Evolutionary conservation across 2,329 filamentous ascomycete genomes (phyloP).

Genomic region (Tolypocladium paradoxum): DNA sequence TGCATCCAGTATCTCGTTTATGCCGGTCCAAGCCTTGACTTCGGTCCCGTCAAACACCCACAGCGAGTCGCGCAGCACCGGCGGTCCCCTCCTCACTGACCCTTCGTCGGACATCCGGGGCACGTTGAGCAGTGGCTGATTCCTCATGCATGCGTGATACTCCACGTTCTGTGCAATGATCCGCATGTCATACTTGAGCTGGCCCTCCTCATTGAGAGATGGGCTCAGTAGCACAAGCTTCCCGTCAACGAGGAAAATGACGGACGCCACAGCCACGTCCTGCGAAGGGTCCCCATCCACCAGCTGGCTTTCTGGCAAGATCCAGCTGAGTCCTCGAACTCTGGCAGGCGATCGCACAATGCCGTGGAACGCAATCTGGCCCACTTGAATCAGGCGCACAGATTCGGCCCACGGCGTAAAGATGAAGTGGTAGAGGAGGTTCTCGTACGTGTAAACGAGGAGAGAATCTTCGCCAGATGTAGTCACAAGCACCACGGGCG

Average conservation of each 20-base stretch:
- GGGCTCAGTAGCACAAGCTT: conserved; percentile 90
- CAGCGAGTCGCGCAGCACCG: conserved; percentile 68
- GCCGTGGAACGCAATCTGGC: conserved; percentile 93
- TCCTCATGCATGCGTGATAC: conserved; percentile 86
- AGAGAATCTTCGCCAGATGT: conserved; percentile 89
- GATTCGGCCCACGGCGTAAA: conserved; percentile 61
- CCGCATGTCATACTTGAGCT: conserved; percentile 96
- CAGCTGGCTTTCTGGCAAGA: conserved; percentile 82
- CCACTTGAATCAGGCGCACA: conserved; percentile 79
- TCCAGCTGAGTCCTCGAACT: conserved; percentile 90
- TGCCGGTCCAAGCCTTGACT: conserved; percentile 80
- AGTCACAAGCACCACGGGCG: conserved; percentile 82
- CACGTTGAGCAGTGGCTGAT: conserved; percentile 48
- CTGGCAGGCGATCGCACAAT: conserved; percentile 89
- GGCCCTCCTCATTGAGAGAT: conserved; percentile 67
- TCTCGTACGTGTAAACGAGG: conserved; percentile 94
- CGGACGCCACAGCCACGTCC: conserved; percentile 86
- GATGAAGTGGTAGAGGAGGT: conserved; percentile 88
- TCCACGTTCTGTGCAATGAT: conserved; percentile 94
- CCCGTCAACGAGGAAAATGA: conserved; percentile 92
- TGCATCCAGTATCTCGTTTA: conserved; percentile 70
- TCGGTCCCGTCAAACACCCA: conserved; percentile 90
- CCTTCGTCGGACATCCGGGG: conserved; percentile 15
- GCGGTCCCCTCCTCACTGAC: conserved; percentile 15
- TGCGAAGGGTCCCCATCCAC: conserved; percentile 87